phyloP scores from a whole-genome alignment of 2,329 filamentous ascomycete genomes.

The Niveomyces coronatus region DNA sequence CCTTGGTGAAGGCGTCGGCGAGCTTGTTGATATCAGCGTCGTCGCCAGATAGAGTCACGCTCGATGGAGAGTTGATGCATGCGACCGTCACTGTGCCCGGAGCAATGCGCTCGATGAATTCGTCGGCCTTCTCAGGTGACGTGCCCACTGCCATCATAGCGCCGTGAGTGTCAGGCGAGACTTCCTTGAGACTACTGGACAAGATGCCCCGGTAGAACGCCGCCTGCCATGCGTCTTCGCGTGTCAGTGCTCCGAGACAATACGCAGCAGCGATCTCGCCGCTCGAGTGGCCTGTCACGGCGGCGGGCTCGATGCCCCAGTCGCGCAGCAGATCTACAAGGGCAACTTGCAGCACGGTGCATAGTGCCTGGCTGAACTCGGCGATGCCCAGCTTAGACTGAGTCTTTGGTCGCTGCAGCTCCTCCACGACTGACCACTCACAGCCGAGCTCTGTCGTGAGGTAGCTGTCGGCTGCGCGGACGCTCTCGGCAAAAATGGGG shows the following conservation, averaged over 20 bases:
- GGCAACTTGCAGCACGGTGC: background rate
- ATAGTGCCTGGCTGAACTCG: constrained; percentile 9
- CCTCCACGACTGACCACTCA: background rate
- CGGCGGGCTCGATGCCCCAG: background rate
- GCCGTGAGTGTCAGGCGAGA: background rate
- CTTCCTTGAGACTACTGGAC: background rate
- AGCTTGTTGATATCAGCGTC: constrained; percentile 14
- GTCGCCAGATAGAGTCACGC: constrained; percentile 24
- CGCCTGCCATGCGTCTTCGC: constrained; percentile 9
- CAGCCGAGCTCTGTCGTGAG: background rate
- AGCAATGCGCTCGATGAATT: constrained; percentile 9
- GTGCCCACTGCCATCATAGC: background rate
- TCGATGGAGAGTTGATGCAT: constrained; percentile 22
- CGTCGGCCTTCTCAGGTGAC: background rate
- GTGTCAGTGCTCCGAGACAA: constrained; percentile 18
- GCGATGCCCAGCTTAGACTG: background rate
- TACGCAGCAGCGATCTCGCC: background rate
- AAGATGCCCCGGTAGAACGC: background rate
- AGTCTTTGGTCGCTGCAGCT: background rate
- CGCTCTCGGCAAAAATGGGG: background rate
- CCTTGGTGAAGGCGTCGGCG: constrained; percentile 11
- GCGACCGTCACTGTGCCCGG: constrained; percentile 15
- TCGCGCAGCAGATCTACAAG: background rate
- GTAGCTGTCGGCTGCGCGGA: background rate
- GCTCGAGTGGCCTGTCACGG: background rate